phyloP scores from a whole-genome alignment of 179 eudicot species.

The Spinacia oleracea region DNA sequence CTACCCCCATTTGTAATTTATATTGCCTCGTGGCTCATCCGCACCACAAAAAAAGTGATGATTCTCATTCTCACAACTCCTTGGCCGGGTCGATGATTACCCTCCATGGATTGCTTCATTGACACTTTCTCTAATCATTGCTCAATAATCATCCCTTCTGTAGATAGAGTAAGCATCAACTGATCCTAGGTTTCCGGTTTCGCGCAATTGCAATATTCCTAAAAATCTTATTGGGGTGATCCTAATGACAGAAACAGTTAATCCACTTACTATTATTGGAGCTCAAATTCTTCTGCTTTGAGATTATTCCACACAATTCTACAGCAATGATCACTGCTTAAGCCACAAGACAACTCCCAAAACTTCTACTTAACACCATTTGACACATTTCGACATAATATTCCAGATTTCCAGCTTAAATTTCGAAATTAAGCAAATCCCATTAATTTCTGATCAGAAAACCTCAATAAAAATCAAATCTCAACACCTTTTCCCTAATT shows the following conservation, averaged over 20 bases:
- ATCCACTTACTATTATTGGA: background rate
- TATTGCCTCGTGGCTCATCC: too few relatives aligned
- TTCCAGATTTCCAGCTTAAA: background rate
- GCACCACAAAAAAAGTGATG: too few relatives aligned
- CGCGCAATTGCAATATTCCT: background rate
- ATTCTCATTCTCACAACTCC: background rate
- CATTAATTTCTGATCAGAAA: background rate
- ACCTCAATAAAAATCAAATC: constrained; percentile 8
- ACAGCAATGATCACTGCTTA: background rate
- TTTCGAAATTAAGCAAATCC: background rate
- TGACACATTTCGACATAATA: constrained; percentile 3
- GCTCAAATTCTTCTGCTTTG: background rate
- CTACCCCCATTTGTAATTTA: too few relatives aligned
- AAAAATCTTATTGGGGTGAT: background rate
- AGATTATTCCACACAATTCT: background rate
- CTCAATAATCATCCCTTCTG: background rate
- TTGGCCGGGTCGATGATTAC: background rate
- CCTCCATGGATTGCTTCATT: background rate
- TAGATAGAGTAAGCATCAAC: background rate
- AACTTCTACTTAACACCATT: background rate
- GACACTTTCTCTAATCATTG: background rate
- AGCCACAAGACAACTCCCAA: constrained; percentile 8
- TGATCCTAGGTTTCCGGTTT: background rate
- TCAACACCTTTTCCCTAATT: background rate
- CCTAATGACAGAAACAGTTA: background rate